Percentiles rank a stretch among this genome's conserved stretches.
phyloP scores from a whole-genome alignment of 257 asterid species.

The Capsicum chinense region DNA sequence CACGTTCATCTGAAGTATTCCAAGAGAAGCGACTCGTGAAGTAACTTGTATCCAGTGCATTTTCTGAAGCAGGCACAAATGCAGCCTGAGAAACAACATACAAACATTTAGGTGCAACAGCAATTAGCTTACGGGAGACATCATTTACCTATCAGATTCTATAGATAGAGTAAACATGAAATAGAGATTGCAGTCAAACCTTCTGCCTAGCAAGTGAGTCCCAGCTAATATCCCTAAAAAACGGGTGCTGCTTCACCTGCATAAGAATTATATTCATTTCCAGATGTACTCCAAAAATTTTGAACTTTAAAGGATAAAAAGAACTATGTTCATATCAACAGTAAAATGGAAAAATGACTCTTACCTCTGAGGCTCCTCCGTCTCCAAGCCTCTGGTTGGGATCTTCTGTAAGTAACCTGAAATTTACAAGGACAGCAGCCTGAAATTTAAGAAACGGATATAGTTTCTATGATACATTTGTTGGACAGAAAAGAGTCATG shows the following conservation, averaged over 20 bases:
- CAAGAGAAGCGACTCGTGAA: constrained; percentile 93
- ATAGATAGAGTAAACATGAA: neutral
- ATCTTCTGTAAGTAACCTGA: constrained; percentile 92
- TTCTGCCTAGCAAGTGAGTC: constrained; percentile 97
- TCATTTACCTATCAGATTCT: constrained; percentile 1
- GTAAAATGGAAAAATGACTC: neutral
- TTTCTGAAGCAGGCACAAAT: constrained; percentile 90
- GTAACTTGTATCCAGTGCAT: constrained; percentile 94
- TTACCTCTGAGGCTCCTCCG: constrained; percentile 90
- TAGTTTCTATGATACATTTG: constrained; percentile 22
- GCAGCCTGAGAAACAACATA: constrained; percentile 71
- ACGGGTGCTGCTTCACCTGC: constrained; percentile 96
- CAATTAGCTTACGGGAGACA: neutral
- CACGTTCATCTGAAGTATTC: constrained; percentile 92
- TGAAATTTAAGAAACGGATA: constrained; percentile 1
- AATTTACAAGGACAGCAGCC: constrained; percentile 24
- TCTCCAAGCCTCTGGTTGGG: constrained; percentile 98
- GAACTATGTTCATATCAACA: constrained; percentile 5
- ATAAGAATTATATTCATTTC: constrained; percentile 20
- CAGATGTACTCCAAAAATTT: neutral
- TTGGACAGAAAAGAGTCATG: neutral
- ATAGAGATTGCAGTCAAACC: constrained; percentile 47
- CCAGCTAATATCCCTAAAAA: constrained; percentile 94
- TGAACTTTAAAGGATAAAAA: constrained; percentile 5
- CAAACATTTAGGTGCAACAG: neutral